Evolutionary conservation across 2,329 filamentous ascomycete species (phyloP), one percentile per base, ranked within the genome.

Genomic region (Helotiales sp.): DNA sequence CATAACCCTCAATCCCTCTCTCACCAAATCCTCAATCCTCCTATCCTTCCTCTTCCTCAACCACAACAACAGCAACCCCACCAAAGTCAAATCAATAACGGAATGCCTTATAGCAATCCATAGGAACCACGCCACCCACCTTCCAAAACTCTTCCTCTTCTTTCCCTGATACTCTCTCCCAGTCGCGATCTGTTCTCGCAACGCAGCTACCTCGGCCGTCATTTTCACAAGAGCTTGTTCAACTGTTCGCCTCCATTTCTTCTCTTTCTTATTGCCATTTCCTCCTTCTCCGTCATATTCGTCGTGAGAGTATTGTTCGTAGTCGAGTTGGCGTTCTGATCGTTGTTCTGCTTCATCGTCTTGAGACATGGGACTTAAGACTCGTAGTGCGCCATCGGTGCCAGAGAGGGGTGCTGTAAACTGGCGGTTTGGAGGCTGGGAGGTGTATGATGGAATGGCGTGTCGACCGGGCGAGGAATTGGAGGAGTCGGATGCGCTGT

Each of bases 131-230:
- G 83, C 78, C 1, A 88, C 49, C 90, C 91, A 96, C 1, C 86
- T 81, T 49, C 84, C 80, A 24, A 89, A 73, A 54, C 83, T 87
- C 60, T 83, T 83, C 60, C 84, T 82, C 64, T 82, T 87, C 64
- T 83, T 83, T 17, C 84, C 81, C 61, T 84, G 83, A 76, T 89
- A 89, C 64, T 93, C 84, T 12, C 89, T 81, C 0, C 90, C 86
- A 0, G 85, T 83, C 54, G 91, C 88, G 65, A 98, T 88, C 71
- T 98, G 93, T 74, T 99, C 95, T 33, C 95, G 84, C 61, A 98
- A 75, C 0, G 95, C 95, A 1, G 95, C 93, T 30, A 99, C 85
- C 74, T 99, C 95, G 15, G 92, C 89, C 5, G 93, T 96, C 76
- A 98, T 86, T 66, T 92, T 90, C 55, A 93, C 90, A 56, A 98